Conservation (phyloP, 83 land plant species). For the Diphasiastrum complanatum region DNA sequence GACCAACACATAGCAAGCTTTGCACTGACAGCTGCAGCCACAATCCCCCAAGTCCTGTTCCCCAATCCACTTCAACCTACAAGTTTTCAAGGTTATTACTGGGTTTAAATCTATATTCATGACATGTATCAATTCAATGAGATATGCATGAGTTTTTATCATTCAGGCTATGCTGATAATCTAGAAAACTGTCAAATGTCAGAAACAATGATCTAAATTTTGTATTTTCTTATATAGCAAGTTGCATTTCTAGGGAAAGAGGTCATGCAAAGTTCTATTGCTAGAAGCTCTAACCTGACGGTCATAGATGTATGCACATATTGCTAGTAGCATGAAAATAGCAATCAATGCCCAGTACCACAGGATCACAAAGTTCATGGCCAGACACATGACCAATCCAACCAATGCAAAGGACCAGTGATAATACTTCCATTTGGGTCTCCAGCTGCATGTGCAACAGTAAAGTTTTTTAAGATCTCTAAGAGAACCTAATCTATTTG, state of each 20-base stretch:
- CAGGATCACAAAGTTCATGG: conserved; percentile 30
- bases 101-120: too few species aligned
- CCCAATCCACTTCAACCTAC: conserved; percentile 37
- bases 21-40: conserved; percentile 28
- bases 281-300: too few species aligned
- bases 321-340: conserved; percentile 17
- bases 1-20: conserved; percentile 30
- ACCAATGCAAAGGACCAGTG: conserved; percentile 31
- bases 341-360: conserved; percentile 38
- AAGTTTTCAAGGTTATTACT: background rate
- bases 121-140: too few species aligned
- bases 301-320: conserved; percentile 28
- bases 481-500: too few species aligned
- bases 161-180: too few species aligned
- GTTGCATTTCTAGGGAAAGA: too few species aligned
- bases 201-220: too few species aligned
- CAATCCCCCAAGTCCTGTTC: conserved; percentile 34
- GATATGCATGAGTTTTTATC: too few species aligned
- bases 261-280: too few species aligned
- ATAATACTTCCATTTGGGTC: conserved; percentile 35
- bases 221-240: too few species aligned
- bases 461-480: too few species aligned
- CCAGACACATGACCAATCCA: conserved; percentile 23
- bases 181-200: too few species aligned
- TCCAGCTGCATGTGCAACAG: conserved; percentile 38